phyloP scores from a whole-genome alignment of 2,329 filamentous ascomycete species.

The Raffaelea arxii region DNA sequence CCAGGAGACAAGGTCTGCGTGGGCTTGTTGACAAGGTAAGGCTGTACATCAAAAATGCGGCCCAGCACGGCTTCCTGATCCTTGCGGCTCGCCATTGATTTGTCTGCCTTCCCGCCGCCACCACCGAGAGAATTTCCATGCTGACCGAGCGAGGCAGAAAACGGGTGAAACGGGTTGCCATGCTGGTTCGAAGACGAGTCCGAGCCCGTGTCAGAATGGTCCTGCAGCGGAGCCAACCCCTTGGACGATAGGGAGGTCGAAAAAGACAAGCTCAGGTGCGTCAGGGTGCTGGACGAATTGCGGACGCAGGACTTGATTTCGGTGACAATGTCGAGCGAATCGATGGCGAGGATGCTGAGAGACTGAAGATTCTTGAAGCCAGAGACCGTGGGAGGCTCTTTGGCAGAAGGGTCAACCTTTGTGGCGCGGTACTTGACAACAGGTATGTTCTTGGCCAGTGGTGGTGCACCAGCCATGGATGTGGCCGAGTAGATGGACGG shows the following conservation, averaged over 20 bases:
- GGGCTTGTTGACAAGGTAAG: constrained; percentile 24
- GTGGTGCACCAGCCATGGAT: constrained; percentile 17
- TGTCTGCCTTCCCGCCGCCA: constrained; percentile 30
- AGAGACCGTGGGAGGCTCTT: constrained; percentile 43
- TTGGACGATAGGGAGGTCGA: constrained; percentile 40
- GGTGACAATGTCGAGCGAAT: constrained; percentile 42
- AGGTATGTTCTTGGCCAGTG: constrained; percentile 26
- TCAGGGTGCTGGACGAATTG: constrained; percentile 44
- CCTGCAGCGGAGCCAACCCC: constrained; percentile 29
- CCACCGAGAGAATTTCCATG: not conserved
- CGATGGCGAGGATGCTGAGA: constrained; percentile 50
- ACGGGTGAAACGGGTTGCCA: constrained; percentile 24
- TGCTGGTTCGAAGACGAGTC: constrained; percentile 48
- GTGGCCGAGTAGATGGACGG: constrained; percentile 16
- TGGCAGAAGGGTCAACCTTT: constrained; percentile 20
- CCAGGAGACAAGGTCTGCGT: constrained; percentile 10
- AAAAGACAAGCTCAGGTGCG: constrained; percentile 47
- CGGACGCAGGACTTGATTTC: constrained; percentile 47
- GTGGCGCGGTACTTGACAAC: constrained; percentile 21
- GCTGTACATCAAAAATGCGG: constrained; percentile 42
- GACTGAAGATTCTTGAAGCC: constrained; percentile 45
- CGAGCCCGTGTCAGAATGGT: constrained; percentile 26
- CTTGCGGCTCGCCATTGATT: constrained; percentile 41
- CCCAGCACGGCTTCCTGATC: constrained; percentile 43
- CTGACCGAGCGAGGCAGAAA: constrained; percentile 11